A percentile compares a stretch with the other conserved stretches of the same genome.
Conservation (phyloP, 2,329 filamentous ascomycete species). For the Elsinoe fawcettii region DNA sequence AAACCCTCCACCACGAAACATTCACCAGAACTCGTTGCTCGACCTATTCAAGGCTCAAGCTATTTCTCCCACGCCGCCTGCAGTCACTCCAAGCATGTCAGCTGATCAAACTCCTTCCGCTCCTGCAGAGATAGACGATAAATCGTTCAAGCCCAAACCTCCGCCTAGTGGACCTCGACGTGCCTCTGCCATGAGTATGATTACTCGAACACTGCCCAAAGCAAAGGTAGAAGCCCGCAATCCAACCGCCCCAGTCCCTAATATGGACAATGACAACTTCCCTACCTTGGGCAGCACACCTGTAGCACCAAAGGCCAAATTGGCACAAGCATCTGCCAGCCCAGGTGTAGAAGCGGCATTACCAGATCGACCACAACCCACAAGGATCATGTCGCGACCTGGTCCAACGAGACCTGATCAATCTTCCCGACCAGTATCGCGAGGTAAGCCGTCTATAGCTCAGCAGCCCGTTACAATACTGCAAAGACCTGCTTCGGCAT, state of each 20-base stretch:
- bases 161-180: conserved; percentile 6
- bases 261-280: conserved; percentile 9
- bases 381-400: conserved; percentile 18
- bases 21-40: conserved; percentile 40
- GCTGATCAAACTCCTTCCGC: conserved; percentile 21
- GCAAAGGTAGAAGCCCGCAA: conserved; percentile 18
- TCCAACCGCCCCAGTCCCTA: conserved; percentile 4
- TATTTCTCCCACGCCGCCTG: conserved; percentile 20
- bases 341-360: background rate
- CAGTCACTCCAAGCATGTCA: background rate
- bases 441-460: conserved; percentile 1
- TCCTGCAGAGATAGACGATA: conserved; percentile 11
- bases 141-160: conserved; percentile 17
- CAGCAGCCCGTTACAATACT: conserved; percentile 18
- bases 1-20: conserved; percentile 25
- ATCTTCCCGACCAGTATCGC: conserved; percentile 8
- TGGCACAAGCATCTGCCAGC: conserved; percentile 2
- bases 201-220: conserved; percentile 28
- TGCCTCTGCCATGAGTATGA: conserved; percentile 25
- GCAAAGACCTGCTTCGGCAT: conserved; percentile 18
- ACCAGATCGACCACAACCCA: background rate
- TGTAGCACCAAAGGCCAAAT: conserved; percentile 11
- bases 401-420: conserved; percentile 8
- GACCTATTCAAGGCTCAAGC: conserved; percentile 36
- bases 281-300: conserved; percentile 17